Conservation (phyloP, 805 yeast genomes). For the Zygosaccharomyces rouxii region DNA sequence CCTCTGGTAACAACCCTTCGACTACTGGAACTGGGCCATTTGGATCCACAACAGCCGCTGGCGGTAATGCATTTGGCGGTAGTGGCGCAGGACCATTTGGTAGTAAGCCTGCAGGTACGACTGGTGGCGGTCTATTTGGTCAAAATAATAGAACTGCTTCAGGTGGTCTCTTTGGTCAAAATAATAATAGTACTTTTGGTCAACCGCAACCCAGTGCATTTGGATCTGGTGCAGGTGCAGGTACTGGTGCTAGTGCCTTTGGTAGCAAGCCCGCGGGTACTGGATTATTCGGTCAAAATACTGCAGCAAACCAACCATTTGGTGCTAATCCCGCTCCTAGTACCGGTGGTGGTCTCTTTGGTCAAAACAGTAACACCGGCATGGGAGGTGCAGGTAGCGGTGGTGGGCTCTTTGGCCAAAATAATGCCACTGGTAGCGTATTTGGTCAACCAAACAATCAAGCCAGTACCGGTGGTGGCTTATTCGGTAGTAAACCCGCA, state of each 20-base stretch:
- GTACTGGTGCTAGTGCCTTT: background rate
- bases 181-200: slow-evolving; percentile 24
- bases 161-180: slow-evolving; percentile 31
- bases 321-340: slow-evolving; percentile 10
- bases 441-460: slow-evolving; percentile 16
- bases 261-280: slow-evolving; percentile 17
- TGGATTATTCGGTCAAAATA: slow-evolving; percentile 33
- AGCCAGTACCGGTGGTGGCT: background rate
- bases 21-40: slow-evolving; percentile 27
- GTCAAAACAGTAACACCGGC: slow-evolving; percentile 14
- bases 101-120: slow-evolving; percentile 22
- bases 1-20: slow-evolving; percentile 12
- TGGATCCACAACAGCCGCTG: slow-evolving; percentile 22
- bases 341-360: background rate
- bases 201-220: slow-evolving; percentile 11
- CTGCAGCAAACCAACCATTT: slow-evolving; percentile 12
- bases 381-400: slow-evolving; percentile 34
- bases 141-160: slow-evolving; percentile 16
- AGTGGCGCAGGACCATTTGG: slow-evolving; percentile 41
- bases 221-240: slow-evolving; percentile 8
- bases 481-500: slow-evolving; percentile 14
- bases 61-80: slow-evolving; percentile 34
- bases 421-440: slow-evolving; percentile 12
- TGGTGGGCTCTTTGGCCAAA: slow-evolving; percentile 37
- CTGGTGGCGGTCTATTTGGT: slow-evolving; percentile 32